A percentile compares a stretch with the other conserved stretches of the same genome.
phyloP scores from a whole-genome alignment of 495 filamentous ascomycete species.

The Penicillium simplicissimum region DNA sequence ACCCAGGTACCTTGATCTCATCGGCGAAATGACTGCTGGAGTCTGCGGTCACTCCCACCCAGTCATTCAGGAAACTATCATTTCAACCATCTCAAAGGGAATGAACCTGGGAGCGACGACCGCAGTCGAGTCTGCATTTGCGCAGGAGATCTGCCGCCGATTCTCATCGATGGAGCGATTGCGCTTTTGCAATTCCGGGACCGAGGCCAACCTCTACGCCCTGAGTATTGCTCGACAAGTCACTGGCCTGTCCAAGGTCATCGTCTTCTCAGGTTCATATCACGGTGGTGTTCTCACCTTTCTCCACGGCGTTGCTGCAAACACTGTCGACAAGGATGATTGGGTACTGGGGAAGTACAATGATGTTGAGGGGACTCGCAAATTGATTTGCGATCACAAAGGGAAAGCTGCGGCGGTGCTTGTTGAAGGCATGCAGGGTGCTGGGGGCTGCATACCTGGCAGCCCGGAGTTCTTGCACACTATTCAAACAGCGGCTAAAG shows the following conservation, averaged over 20 bases:
- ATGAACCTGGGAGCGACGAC: slow-evolving; percentile 6
- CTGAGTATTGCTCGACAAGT: slow-evolving; percentile 24
- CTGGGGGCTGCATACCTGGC: slow-evolving; percentile 52
- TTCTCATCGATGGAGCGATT: slow-evolving; percentile 36
- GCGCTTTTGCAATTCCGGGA: slow-evolving; percentile 43
- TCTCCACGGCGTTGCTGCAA: slow-evolving; percentile 5
- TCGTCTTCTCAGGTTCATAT: slow-evolving; percentile 34
- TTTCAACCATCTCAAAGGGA: neutral
- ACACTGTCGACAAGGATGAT: slow-evolving; percentile 35
- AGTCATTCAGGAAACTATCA: slow-evolving; percentile 3
- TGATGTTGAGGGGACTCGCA: slow-evolving; percentile 27
- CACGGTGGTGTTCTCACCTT: slow-evolving; percentile 30
- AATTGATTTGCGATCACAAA: slow-evolving; percentile 19
- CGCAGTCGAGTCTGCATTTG: slow-evolving; percentile 1
- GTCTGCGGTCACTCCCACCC: slow-evolving; percentile 11
- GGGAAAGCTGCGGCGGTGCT: slow-evolving; percentile 53
- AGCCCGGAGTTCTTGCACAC: slow-evolving; percentile 45
- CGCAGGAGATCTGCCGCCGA: slow-evolving; percentile 20
- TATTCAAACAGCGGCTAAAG: slow-evolving; percentile 34
- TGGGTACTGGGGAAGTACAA: slow-evolving; percentile 53
- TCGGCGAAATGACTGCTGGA: slow-evolving; percentile 10
- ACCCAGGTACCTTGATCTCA: slow-evolving; percentile 6
- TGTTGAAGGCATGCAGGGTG: slow-evolving; percentile 60
- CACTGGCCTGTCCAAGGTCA: slow-evolving; percentile 26
- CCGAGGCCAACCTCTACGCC: slow-evolving; percentile 41